Evolutionary conservation across 495 filamentous ascomycete genomes (phyloP).

Genomic region (Trichoderma reesei): DNA sequence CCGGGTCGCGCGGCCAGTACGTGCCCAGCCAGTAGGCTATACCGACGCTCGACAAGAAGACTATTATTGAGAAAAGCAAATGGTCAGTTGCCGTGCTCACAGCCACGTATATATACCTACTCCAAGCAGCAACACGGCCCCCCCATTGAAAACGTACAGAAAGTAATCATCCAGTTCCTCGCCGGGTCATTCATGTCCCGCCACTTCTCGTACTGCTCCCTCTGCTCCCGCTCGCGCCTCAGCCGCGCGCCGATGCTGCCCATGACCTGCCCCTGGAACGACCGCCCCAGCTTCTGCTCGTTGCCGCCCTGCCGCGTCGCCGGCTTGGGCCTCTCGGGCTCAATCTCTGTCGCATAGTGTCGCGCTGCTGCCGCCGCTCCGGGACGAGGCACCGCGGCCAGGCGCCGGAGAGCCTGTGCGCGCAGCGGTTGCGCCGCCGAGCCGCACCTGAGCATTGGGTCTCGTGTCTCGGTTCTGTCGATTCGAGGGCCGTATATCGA

Average conservation of each 20-base stretch:
- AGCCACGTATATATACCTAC: no score
- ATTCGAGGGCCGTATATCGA: neutral
- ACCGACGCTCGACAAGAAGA: conserved; percentile 48
- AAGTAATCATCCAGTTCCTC: conserved; percentile 51
- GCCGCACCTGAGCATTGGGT: neutral
- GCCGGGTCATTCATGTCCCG: conserved; percentile 43
- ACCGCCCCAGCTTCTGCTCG: conserved; percentile 24
- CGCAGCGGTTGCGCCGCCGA: conserved; percentile 5
- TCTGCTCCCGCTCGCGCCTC: conserved; percentile 61
- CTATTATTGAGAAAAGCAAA: conserved; percentile 21
- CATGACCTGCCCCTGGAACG: conserved; percentile 81
- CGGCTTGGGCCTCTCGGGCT: conserved; percentile 13
- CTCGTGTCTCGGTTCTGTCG: neutral
- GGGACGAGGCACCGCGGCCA: conserved; percentile 4
- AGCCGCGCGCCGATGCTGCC: conserved; percentile 72
- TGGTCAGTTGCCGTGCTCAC: no score
- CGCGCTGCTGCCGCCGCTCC: conserved; percentile 5
- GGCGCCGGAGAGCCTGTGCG: neutral
- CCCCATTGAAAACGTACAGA: conserved; percentile 38
- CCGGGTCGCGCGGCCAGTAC: conserved; percentile 44
- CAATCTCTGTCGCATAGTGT: conserved; percentile 7
- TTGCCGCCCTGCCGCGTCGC: conserved; percentile 16
- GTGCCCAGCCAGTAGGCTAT: conserved; percentile 66
- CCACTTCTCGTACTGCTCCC: conserved; percentile 51
- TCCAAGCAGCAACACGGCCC: neutral